Percentiles rank a stretch among this genome's conserved stretches.
phyloP scores from a whole-genome alignment of 495 filamentous ascomycete genomes.

The Aspergillus leporis region DNA sequence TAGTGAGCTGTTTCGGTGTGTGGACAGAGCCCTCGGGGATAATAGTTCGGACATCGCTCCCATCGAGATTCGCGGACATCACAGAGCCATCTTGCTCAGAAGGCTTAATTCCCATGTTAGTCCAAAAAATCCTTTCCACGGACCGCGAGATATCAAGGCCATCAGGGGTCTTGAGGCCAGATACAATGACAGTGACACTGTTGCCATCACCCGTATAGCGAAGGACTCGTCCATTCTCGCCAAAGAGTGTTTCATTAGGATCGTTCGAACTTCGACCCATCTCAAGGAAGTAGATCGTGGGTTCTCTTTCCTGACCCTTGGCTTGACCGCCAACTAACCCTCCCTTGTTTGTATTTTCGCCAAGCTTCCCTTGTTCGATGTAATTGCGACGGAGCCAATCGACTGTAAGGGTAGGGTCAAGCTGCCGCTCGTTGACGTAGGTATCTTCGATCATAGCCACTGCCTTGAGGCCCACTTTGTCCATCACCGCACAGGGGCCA shows the following conservation, averaged over 20 bases:
- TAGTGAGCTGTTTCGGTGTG: constrained; percentile 46
- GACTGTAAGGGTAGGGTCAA: constrained; percentile 30
- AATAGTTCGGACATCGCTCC: constrained; percentile 31
- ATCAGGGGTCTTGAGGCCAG: not conserved
- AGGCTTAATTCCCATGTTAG: constrained; percentile 40
- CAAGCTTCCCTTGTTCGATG: constrained; percentile 37
- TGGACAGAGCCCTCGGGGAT: constrained; percentile 30
- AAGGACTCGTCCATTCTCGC: not conserved
- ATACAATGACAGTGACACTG: not conserved
- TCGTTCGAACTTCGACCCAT: not conserved
- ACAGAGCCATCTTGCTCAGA: constrained; percentile 36
- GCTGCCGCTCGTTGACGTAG: constrained; percentile 43
- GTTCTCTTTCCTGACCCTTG: not conserved
- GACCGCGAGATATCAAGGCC: not conserved
- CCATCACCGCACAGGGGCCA: constrained; percentile 31
- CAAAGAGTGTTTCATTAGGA: not conserved
- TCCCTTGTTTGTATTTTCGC: constrained; percentile 12
- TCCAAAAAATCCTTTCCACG: constrained; percentile 41
- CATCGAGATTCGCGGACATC: constrained; percentile 37
- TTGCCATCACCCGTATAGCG: not conserved
- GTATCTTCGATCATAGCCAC: constrained; percentile 41
- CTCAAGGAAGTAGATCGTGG: not conserved
- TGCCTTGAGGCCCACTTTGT: constrained; percentile 50
- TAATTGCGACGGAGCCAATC: constrained; percentile 38
- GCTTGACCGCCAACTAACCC: not conserved